Conservation (phyloP, 371 early-diverging fungal genomes). For the Zopfochytrium polystomum region DNA sequence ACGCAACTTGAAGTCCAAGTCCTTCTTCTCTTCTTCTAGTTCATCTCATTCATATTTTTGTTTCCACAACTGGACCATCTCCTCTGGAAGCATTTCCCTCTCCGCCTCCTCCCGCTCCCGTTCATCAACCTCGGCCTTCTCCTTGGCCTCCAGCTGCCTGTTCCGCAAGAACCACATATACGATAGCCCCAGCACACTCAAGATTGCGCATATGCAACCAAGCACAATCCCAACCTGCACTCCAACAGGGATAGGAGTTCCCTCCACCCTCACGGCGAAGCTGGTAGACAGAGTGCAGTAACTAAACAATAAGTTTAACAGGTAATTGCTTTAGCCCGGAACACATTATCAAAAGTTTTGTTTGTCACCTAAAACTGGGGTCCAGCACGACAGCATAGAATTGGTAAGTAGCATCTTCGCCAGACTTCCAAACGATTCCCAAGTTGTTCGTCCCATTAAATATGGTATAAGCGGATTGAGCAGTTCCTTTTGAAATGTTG, state of each 20-base stretch:
- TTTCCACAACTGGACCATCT: conserved; percentile 15
- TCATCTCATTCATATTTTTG: conserved; percentile 16
- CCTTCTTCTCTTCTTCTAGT: too few relatives aligned
- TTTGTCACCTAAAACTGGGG: conserved; percentile 25
- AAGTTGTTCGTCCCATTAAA: conserved; percentile 29
- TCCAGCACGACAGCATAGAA: conserved; percentile 35
- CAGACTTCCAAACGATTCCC: conserved; percentile 28
- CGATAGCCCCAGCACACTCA: conserved; percentile 13
- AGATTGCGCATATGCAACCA: conserved; percentile 9
- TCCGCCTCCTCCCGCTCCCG: conserved; percentile 8
- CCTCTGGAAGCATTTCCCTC: conserved; percentile 6
- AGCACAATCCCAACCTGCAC: conserved; percentile 29
- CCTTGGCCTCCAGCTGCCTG: conserved; percentile 15
- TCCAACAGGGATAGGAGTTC: conserved; percentile 24
- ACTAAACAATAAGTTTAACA: conserved; percentile 11
- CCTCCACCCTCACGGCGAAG: conserved; percentile 30
- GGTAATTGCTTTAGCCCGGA: neutral
- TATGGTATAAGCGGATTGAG: conserved; percentile 22
- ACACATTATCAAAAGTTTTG: neutral
- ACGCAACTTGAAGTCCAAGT: too few relatives aligned
- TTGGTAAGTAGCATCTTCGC: conserved; percentile 22
- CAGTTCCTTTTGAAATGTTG: neutral
- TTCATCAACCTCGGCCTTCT: conserved; percentile 19
- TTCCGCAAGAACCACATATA: conserved; percentile 21
- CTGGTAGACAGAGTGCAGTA: conserved; percentile 28